Percentiles rank a stretch among this genome's conserved stretches.
phyloP scores from a whole-genome alignment of 768 basidiomycete genomes.

The Boletus rufocinnamomeus region DNA sequence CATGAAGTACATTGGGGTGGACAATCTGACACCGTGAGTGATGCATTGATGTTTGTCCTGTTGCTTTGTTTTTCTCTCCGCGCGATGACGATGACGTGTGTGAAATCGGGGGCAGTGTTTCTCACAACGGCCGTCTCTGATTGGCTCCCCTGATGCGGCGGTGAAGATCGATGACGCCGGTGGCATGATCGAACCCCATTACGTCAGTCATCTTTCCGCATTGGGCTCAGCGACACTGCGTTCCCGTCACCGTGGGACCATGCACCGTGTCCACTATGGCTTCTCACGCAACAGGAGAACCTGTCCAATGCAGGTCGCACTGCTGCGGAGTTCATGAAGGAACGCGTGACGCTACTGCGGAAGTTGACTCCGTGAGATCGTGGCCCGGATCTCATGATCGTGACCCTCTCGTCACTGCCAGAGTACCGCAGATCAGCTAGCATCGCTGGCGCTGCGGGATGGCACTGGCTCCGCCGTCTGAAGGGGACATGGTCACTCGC shows the following conservation, averaged over 20 bases:
- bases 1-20: constrained; percentile 70
- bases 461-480: constrained; percentile 4
- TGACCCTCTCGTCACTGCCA: neutral
- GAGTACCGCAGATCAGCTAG: constrained; percentile 2
- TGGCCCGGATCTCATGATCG: constrained; percentile 15
- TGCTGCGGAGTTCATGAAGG: constrained; percentile 16
- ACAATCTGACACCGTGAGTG: constrained; percentile 67
- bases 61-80: neutral
- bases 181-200: constrained; percentile 25
- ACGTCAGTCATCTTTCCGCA: constrained; percentile 20
- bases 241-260: constrained; percentile 22
- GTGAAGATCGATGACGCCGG: constrained; percentile 32
- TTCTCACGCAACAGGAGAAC: constrained; percentile 3
- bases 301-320: constrained; percentile 6
- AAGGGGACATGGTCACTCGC: constrained; percentile 8
- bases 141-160: constrained; percentile 22
- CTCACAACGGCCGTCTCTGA: constrained; percentile 3
- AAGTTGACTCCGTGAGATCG: constrained; percentile 14
- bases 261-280: neutral
- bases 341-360: constrained; percentile 7
- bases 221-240: neutral
- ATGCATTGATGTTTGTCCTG: constrained; percentile 27
- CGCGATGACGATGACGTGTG: constrained; percentile 21
- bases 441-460: constrained; percentile 9
- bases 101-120: constrained; percentile 5